These are phyloP conservation scores for Xylaria longipes DNA, from an alignment of 495 filamentous ascomycete genomes.

Conservation along the genomic window DNA sequence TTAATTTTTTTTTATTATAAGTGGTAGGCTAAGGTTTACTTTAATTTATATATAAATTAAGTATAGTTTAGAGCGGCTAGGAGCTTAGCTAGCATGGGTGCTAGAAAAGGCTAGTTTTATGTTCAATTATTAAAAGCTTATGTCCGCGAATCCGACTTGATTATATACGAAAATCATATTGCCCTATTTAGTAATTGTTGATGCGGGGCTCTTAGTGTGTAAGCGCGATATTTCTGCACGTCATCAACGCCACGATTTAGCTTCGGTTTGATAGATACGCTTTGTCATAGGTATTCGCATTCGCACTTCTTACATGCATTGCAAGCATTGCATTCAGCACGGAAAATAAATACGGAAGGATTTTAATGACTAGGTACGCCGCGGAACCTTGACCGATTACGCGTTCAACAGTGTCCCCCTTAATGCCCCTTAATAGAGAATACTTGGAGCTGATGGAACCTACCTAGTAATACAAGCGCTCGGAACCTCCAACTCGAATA, in stretches of 20 bases:
- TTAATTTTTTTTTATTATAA: no score
- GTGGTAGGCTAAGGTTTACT: no score
- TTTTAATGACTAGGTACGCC: background rate
- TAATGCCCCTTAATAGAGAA: background rate
- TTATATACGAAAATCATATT: background rate
- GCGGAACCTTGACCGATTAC: background rate
- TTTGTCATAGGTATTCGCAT: constrained; percentile 9
- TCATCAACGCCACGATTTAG: background rate
- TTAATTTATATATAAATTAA: no score
- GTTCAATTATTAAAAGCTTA: no score
- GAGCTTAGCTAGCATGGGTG: no score
- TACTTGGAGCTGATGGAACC: background rate
- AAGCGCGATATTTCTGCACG: constrained; percentile 19
- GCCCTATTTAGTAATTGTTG: constrained; percentile 1
- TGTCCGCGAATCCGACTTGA: no score
- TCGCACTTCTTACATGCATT: constrained; percentile 15
- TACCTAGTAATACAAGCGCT: background rate
- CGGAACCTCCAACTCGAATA: background rate
- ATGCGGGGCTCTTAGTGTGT: constrained; percentile 14
- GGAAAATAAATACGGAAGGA: background rate
- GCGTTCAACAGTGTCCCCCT: background rate
- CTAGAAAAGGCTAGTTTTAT: no score
- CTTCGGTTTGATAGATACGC: background rate
- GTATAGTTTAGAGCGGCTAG: no score
- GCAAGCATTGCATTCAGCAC: background rate